Evolutionary conservation across 2,329 filamentous ascomycete species (phyloP), one percentile per base, ranked within the genome.

Genomic region (Arthrinium phaeospermum): DNA sequence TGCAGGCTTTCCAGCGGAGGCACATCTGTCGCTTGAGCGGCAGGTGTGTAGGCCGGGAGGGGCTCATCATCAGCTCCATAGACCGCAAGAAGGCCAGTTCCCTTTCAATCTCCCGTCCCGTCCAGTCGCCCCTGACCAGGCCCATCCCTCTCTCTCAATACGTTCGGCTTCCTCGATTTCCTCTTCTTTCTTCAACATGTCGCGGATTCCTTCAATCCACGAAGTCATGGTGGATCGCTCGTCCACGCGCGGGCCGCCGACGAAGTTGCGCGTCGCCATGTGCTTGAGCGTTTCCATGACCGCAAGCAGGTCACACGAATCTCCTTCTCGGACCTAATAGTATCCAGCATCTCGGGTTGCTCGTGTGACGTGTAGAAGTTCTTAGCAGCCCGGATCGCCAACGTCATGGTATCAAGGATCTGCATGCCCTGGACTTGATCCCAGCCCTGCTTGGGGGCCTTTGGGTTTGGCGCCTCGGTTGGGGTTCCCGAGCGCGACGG

Each of bases 291-390:
- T 92, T 77, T 99, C 96, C 82, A 99, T 91, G 57, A 98, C 94
- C 72, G 91, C 89, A 53, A 98, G 89, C 12, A 98, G 85, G 77
- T 98, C 96, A 69, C 88, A 57, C 96, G 91, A 68, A 99, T 92
- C 75, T 93, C 89, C 74, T 92, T 94, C 81, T 99, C 96, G 0
- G 94, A 91, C 82, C 94, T 95, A 83, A 98, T 97, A 41, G 92
- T 86, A 78, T 96, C 94, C 24, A 98, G 86, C 49, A 94, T 91
- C 76, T 96, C 92, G 1, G 95, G 94, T 70, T 95, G 89, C 78
- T 97, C 93, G 80, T 98, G 96, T 4, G 94, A 90, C 0, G 95
- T 98, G 83, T 99, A 98, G 84, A 98, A 99, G 78, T 97, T 92
- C 83, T 97, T 98, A 70, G 96, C 96, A 1, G 96, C 95, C 70